Evolutionary conservation across 441 rosid species (phyloP), one percentile per base, ranked within the genome.

Genomic region (Raphanus hybrid): DNA sequence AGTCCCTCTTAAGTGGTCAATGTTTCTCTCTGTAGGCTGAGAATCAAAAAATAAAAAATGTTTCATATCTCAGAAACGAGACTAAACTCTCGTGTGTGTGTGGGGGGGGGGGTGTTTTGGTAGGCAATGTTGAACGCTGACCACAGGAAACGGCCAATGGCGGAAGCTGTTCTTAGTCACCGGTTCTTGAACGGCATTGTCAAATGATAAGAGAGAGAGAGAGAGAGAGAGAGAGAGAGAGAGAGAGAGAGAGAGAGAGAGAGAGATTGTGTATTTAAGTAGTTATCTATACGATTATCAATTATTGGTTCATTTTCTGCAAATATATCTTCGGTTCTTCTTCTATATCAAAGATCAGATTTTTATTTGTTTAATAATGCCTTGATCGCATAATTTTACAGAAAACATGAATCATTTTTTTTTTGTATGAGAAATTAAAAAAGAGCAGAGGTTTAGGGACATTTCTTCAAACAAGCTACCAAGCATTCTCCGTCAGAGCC

Each of bases 91-190:
- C 10, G 7, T 27, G 32, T 62, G 64, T 77, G 7, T 27, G n/a
- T 62, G 64, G 71, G 15, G 15, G 60, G 34, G 6, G 14, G 4
- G 55, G 26, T 70, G 23, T 77, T 64, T 77, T 68, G 78, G 87
- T 75, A 92, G 98, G 92, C 91, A 64, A 92, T 94, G 97, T 80
- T 94, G 80, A 83, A 86, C 80, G 87, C 92, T 0, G 92, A 94
- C 78, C 88, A 85, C 62, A 84, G 87, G 26, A 90, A 94, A 50
- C 87, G 98, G 11, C 97, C 97, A 62, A 79, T 76, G 69, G 97
- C 97, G 52, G 89, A 89, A 78, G 91, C 97, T 75, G 87, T 91
- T 52, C 84, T 87, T 34, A 86, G 77, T 66, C 98, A 94, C 76
- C 87, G 83, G 27, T 94, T 94, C 85, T 50, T 90, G 81, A 86